phyloP scores from a whole-genome alignment of 768 basidiomycete genomes.

The Auricularia sp. region DNA sequence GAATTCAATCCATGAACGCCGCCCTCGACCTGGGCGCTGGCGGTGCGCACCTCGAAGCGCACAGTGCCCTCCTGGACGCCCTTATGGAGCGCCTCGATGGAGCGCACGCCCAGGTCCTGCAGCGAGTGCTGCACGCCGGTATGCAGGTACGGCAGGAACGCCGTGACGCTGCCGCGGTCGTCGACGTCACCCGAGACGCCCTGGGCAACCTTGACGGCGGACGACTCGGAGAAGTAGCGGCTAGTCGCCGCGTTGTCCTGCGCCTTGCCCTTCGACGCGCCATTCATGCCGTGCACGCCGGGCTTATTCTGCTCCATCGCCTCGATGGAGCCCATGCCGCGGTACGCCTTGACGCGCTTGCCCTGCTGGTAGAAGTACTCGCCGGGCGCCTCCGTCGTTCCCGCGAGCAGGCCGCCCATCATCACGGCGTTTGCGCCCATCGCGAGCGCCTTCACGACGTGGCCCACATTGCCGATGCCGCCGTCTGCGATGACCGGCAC shows the following conservation, averaged over 20 bases:
- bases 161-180: constrained; percentile 91
- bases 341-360: constrained; percentile 96
- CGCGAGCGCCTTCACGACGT: constrained; percentile 92
- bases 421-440: constrained; percentile 94
- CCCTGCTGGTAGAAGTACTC: constrained; percentile 99
- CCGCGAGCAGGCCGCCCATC: constrained; percentile 96
- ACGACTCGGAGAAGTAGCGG: constrained; percentile 89
- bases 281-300: constrained; percentile 18
- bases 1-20: constrained; percentile 94
- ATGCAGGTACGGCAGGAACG: constrained; percentile 81
- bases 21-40: constrained; percentile 92
- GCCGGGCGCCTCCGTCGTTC: constrained; percentile 93
- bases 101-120: constrained; percentile 82
- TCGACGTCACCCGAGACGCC: constrained; percentile 95
- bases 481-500: constrained; percentile 97
- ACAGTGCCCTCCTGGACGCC: constrained; percentile 58
- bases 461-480: constrained; percentile 90
- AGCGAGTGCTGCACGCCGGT: constrained; percentile 85
- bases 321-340: constrained; percentile 96
- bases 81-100: constrained; percentile 53
- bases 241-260: constrained; percentile 92
- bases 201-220: constrained; percentile 91
- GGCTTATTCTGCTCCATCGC: constrained; percentile 79
- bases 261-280: constrained; percentile 30
- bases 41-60: constrained; percentile 86